Percentiles rank a stretch among this genome's conserved stretches.
Conservation (phyloP, 768 basidiomycete genomes). For the Lactifluus volemus region DNA sequence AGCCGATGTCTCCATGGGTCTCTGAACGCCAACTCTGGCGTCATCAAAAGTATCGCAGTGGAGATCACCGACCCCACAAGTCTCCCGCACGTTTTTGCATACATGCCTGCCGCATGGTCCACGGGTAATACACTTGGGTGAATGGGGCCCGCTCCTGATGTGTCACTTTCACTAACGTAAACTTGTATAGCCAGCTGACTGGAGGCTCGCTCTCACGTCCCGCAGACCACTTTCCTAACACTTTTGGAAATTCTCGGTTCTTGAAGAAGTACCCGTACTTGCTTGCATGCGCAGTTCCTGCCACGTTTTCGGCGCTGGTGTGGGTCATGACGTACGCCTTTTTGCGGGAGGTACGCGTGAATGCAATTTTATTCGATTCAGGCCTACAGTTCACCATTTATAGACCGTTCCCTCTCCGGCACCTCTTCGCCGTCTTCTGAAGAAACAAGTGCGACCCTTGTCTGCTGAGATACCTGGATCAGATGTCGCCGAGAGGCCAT, state of each 20-base stretch:
- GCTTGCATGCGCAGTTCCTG: conserved; percentile 39
- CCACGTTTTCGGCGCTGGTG: conserved; percentile 38
- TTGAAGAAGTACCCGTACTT: conserved; percentile 68
- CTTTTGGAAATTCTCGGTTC: conserved; percentile 51
- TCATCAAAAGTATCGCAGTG: conserved; percentile 65
- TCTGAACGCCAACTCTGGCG: conserved; percentile 59
- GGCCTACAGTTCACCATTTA: conserved; percentile 25
- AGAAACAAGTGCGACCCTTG: background rate
- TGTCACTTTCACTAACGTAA: background rate
- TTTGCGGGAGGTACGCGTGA: too few relatives aligned
- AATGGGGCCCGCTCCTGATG: conserved; percentile 17
- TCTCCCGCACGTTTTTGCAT: conserved; percentile 59
- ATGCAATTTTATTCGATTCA: too few relatives aligned
- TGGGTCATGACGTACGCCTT: conserved; percentile 40
- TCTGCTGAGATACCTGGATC: background rate
- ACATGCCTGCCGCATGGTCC: conserved; percentile 49
- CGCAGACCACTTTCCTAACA: conserved; percentile 51
- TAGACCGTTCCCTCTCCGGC: conserved; percentile 15
- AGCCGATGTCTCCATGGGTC: conserved; percentile 65
- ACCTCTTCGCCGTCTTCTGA: conserved; percentile 7
- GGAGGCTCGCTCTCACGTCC: conserved; percentile 63
- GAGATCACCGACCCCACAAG: conserved; percentile 69
- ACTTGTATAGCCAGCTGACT: conserved; percentile 41
- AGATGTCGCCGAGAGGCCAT: conserved; percentile 22
- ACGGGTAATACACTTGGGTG: conserved; percentile 39